Evolutionary conservation across 805 yeast genomes (phyloP), one percentile per base, ranked within the genome.

Genomic region (Candida stauntonica): DNA sequence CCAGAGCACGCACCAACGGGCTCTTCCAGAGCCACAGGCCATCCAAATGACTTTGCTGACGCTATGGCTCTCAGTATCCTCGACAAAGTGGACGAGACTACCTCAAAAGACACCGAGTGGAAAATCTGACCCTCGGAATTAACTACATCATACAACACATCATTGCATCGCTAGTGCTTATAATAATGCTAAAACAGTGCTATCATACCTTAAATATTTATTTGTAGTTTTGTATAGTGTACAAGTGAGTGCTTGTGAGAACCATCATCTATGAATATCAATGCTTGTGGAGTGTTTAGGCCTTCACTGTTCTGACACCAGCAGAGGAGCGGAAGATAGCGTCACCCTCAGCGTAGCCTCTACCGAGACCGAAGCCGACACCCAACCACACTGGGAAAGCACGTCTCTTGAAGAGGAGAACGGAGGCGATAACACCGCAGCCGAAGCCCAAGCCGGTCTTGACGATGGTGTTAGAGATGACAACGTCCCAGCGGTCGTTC

Each of bases 351-450:
- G 98, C 80, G 66, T 88, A 93, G 38, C 96, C 96, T 71, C 96
- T 83, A 50, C 99, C 99, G 46, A 89, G 75, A 51, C 99, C 99
- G 57, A 93, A 91, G 27, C 99, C 99, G 48, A 88, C 68, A 50
- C 99, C 99, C 46, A 91, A 66, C 95, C 97, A 89, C 30, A 91
- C 98, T 39, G 99, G 99, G 79, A 88, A 93, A 8, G 96, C 75
- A 66, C 98, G 81, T 73, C 98, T 86, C 64, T 75, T 86, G 73
- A 93, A 93, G 41, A 93, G 67, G 44, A 93, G 66, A 31, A 89
- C 94, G 7, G 96, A 86, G 31, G 94, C 85, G 42, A 91, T 75
- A 24, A 93, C 95, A 66, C 99, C 99, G 32, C 82, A 93, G 48
- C 98, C 98, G 52, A 93, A 81, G 35, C 99, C 99, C 48, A 93